Evolutionary conservation across 164 flowering plant genomes (phyloP), one percentile per base, ranked within the genome.

Genomic region (Vitis rupestris): DNA sequence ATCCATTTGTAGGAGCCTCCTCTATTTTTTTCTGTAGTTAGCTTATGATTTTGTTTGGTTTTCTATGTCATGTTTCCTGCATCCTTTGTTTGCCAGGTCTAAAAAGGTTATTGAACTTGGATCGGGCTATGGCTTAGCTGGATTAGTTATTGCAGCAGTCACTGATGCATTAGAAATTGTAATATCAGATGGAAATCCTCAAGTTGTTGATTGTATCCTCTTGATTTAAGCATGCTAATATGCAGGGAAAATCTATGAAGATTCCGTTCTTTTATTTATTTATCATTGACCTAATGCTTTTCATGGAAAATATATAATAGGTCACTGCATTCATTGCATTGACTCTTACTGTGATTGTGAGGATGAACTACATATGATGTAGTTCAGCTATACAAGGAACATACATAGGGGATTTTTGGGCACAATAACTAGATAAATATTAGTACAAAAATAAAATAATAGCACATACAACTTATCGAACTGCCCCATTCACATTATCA

Each of bases 181-280:
- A 29, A 88, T 95, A 68, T 84, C 98, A 30, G 99, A 95, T 83
- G 97, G 98, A 70, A 95, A 95, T 72, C 96, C 98, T 64, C 94
- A 86, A 87, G 99, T 95, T 62, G 96, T 90, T 76, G 86, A 95
- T 83, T 95, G 99, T 92, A 92, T 94, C 99, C 98, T 89, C 72
- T 70, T 77, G 48, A 63, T 50, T n/a, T 68, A 31, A 8, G 49
- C 16, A 9, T 64, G 48, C 12, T 12, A 59, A 23, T 37, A 37
- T 37, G 44, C 44, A 37, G 44, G 7, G 44, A 37, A 37, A 37
- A 3, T 3, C 44, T 37, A 37, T 37, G 6, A 37, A 37, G 44
- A 37, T 37, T 37, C 44, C 5, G 4, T 37, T 37, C 44, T 37
- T 37, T 37, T 37, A 37, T 37, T 37, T 37, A 37, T 37, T 37